Evolutionary conservation across 164 flowering plant genomes (phyloP), one percentile per base, ranked within the genome.

Genomic region (Dillenia suffruticosa): DNA sequence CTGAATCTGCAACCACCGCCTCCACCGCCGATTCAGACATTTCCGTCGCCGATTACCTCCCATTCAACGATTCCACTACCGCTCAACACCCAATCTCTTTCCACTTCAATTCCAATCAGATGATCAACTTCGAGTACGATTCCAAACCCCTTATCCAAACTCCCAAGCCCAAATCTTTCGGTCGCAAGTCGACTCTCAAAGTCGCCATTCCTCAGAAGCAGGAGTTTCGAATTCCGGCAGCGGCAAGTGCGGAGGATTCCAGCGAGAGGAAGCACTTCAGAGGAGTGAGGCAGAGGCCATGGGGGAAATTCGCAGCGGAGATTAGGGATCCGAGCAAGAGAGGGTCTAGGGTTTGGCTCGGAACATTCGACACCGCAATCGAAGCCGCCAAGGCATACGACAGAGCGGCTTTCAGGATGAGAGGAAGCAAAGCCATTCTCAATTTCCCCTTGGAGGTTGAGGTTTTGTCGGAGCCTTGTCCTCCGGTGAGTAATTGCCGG

Each of bases 331-430:
- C 81, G 9, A 63, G 15, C 49, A 22, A 63, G 49, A 77, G 74
- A 16, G 83, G 83, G 46, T 57, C 69, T 13, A 62, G 83, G 61
- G 73, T 79, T n/a, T 79, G 83, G 83, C 51, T 77, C 13, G 81
- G 80, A 17, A 77, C 80, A 2, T 77, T 68, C 16, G 84, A 80
- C 52, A 63, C 63, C 9, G 79, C 66, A 4, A 46, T 78, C 13
- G 84, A 78, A 44, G 84, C 84, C 24, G 84, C 84, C 5, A 76
- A 50, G 58, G 84, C 84, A 16, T 81, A 81, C 43, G 84, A 81
- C 17, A 52, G 61, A 44, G 84, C 82, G 1, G 82, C 84, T 1
- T 81, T 78, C 49, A 68, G 63, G 67, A 48, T 81, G 67, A 66
- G 84, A 56, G 81, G 84, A 1, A 58, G 69, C 24, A 81, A 76